Base-by-base conservation (phyloP, 805 yeast genomes). In the Candida multigemmis region DNA sequence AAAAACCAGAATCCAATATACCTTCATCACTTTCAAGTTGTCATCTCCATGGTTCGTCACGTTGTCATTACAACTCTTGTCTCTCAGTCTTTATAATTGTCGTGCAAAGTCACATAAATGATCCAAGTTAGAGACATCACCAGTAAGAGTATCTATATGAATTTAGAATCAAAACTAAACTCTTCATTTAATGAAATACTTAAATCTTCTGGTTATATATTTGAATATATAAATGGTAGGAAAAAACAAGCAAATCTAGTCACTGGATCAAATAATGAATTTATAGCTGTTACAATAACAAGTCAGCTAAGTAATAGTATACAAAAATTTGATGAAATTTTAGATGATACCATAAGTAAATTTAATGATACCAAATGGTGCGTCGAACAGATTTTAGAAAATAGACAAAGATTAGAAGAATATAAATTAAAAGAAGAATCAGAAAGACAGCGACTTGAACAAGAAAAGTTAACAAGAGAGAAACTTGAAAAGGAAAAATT, bases 281-380 rank as follows among this genome's bases (percentile, higher is more conserved):
- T 60, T 15, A 56, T 61, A 17, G 51, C 60, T 4, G 56, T 60
- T 5, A 45, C 50, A 12, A 52, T 61, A 14, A 52, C 56, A 8
- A 42, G 46, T 7, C 65, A 58, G 33, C 42, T 61, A 14, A 38
- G 56, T 8, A 40, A 37, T 24, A 51, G 52, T 33, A 47, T 61
- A n/a, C 36, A 45, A 22, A 51, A 50, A 24, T 60, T 61, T 31
- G 67, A 61, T 33, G 62, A 49, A 29, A 48, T 60, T 16, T 44
- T 61, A n/a, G 68, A 61, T 35, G 67, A 61, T 6, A 56, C 66
- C 2, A 44, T 53, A 7, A 33, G 48, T 28, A 60, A 60, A 35
- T 54, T 61, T 34, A 60, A 60, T 36, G 67, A 61, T 26, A 58
- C 65, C 3, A 42, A 47, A 20, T 61, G 68, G 68, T 61, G 67